phyloP scores from a whole-genome alignment of 192 early-diverging fungal genomes.

The Coemansia sp. region DNA sequence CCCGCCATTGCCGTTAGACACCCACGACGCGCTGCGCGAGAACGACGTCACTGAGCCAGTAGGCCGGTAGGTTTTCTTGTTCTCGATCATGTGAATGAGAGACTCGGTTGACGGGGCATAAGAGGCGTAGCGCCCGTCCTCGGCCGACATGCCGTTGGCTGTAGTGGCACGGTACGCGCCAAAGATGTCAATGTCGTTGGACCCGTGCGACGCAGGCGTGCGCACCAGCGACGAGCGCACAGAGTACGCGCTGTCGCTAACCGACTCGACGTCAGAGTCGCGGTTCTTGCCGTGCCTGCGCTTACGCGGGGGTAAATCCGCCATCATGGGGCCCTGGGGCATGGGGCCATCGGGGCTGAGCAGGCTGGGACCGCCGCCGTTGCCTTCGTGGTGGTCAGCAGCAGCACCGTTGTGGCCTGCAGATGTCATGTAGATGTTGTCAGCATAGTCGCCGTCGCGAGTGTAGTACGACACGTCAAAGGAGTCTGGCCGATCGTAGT shows the following conservation, averaged over 20 bases:
- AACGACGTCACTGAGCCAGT: constrained; percentile 61
- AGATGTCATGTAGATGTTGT: constrained; percentile 46
- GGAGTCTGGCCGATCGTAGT: constrained; percentile 56
- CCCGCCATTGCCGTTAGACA: constrained; percentile 56
- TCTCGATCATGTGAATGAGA: constrained; percentile 67
- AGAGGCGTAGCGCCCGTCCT: constrained; percentile 69
- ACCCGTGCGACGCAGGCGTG: constrained; percentile 57
- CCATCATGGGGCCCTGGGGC: constrained; percentile 52
- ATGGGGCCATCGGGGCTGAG: constrained; percentile 56
- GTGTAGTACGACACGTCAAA: constrained; percentile 63
- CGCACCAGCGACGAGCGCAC: constrained; percentile 60
- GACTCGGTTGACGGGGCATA: constrained; percentile 73
- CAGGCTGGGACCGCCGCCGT: constrained; percentile 43
- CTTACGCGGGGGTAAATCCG: constrained; percentile 49
- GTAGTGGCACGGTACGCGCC: constrained; percentile 53
- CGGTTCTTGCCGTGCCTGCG: constrained; percentile 52
- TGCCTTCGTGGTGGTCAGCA: constrained; percentile 19
- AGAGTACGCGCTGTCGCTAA: constrained; percentile 60
- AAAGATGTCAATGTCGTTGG: constrained; percentile 58
- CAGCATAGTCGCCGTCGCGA: constrained; percentile 45
- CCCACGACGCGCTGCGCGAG: constrained; percentile 60
- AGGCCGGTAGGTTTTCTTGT: constrained; percentile 61
- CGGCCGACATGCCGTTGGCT: constrained; percentile 33
- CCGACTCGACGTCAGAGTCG: constrained; percentile 56
- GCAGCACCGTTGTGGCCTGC: constrained; percentile 11